Evolutionary conservation across 768 basidiomycete species (phyloP), one percentile per base, ranked within the genome.

Genomic region (Boletus rubescentipes): DNA sequence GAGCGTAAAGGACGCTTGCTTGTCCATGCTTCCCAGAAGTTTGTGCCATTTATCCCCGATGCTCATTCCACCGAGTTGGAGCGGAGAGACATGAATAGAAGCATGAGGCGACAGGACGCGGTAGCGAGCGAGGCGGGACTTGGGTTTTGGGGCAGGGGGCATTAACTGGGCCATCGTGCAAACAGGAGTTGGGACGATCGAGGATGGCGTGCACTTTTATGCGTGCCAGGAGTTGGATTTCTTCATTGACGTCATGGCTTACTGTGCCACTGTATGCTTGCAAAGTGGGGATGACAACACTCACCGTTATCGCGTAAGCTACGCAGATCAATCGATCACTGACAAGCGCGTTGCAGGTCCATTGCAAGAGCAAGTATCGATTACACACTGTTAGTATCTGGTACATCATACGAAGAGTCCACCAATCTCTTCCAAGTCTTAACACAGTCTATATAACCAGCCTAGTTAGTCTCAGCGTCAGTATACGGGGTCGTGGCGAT

Each of bases 1-100:
- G 10, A 82, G 70, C 65, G 77, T 72, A 68, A 79, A 79, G 14
- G 74, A 69, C 3, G 62, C 50, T 21, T 74, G 66, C 60, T 78
- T 79, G 58, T 69, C 50, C 73, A 79, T 77, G 4, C 56, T 51
- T 1, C 78, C 78, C 66, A 73, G 61, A 1, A 64, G 38, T 6
- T 46, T 3, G 0, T 56, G 54, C 75, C 77, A 75, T 31, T 70
- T 31, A 51, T 77, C 73, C 8, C 79, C 77, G 31, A 80, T 73
- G 63, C 71, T 77, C 75, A 77, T 73, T 0, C 69, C 79, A 9
- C 80, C 79, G 35, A 82, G 74, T 30, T 70, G 69, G 29, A 80
- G 58, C 0, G 79, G 78, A 0, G 79, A 79, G 31, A 81, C 79
- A 35, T 73, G 74, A 11, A 80, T 59, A 11, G 78, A 77, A 1